Percentiles rank a stretch among this genome's conserved stretches.
Evolutionary conservation across 2,329 filamentous ascomycete species (phyloP).

Genomic region (Cladosporium sp.): DNA sequence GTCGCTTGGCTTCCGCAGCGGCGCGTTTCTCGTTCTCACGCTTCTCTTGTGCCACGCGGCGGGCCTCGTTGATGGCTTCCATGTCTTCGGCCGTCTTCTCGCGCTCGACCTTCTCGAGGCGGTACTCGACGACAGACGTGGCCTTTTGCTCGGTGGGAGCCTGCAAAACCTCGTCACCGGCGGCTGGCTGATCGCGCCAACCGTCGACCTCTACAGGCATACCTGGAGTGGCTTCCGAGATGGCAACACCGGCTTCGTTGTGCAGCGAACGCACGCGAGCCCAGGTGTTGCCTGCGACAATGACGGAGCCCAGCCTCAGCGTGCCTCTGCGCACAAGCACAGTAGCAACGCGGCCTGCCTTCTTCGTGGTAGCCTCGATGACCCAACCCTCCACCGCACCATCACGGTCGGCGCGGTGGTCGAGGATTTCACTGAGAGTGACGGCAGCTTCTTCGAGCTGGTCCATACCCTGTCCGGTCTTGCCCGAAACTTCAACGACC

Average conservation of each 20-base stretch:
- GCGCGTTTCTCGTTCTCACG: constrained; percentile 53
- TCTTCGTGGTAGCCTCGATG: constrained; percentile 83
- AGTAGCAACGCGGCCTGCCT: constrained; percentile 77
- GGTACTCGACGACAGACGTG: constrained; percentile 69
- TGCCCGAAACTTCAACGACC: constrained; percentile 83
- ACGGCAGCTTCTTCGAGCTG: constrained; percentile 88
- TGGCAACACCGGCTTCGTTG: constrained; percentile 72
- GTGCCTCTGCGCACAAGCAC: constrained; percentile 85
- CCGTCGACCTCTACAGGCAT: constrained; percentile 88
- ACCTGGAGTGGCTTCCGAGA: constrained; percentile 73
- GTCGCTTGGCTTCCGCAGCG: constrained; percentile 27
- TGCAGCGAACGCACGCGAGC: constrained; percentile 75
- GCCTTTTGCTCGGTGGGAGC: constrained; percentile 72
- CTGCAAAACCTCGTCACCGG: constrained; percentile 83
- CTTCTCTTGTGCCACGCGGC: constrained; percentile 52
- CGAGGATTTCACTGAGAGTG: constrained; percentile 80
- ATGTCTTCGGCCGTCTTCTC: constrained; percentile 61
- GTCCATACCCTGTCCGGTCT: constrained; percentile 85
- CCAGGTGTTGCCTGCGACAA: constrained; percentile 86
- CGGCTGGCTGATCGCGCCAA: constrained; percentile 82
- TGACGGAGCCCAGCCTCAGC: constrained; percentile 68
- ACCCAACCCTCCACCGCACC: constrained; percentile 88
- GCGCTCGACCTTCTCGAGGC: constrained; percentile 64
- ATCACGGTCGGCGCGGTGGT: constrained; percentile 72
- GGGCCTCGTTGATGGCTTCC: constrained; percentile 67